Percentiles rank a stretch among this genome's conserved stretches.
phyloP scores from a whole-genome alignment of 2,329 filamentous ascomycete species.

The Pseudogymnoascus sp. region DNA sequence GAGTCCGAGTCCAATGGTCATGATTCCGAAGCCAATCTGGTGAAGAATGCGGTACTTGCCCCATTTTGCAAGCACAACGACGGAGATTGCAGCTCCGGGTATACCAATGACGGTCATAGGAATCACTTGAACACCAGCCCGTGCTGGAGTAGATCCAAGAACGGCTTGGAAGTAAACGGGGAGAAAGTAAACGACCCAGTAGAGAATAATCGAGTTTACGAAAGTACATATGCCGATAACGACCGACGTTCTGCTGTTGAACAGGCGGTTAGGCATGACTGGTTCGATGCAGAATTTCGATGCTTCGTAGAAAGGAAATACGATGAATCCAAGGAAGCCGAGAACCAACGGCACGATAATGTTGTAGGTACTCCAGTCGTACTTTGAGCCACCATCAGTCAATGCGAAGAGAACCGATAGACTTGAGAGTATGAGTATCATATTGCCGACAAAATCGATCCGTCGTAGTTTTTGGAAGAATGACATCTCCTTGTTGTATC shows the following conservation, averaged over 20 bases:
- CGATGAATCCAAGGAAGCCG: slow-evolving; percentile 33
- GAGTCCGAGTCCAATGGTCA: slow-evolving; percentile 28
- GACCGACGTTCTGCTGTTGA: slow-evolving; percentile 10
- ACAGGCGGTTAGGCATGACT: slow-evolving; percentile 11
- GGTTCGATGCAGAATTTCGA: slow-evolving; percentile 13
- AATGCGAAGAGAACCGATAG: slow-evolving; percentile 37
- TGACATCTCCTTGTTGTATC: slow-evolving; percentile 27
- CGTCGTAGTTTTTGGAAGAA: slow-evolving; percentile 31
- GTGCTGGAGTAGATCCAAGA: neutral
- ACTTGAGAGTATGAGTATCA: slow-evolving; percentile 34
- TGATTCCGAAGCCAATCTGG: slow-evolving; percentile 3
- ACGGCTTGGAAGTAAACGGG: slow-evolving; percentile 10
- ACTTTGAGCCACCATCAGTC: slow-evolving; percentile 36
- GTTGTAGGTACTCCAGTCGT: slow-evolving; percentile 35
- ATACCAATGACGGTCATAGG: neutral
- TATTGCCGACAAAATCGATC: slow-evolving; percentile 39
- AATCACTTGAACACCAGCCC: neutral
- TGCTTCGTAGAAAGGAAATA: slow-evolving; percentile 23
- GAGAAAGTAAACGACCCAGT: slow-evolving; percentile 25
- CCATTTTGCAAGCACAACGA: slow-evolving; percentile 1
- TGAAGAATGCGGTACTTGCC: neutral
- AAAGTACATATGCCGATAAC: slow-evolving; percentile 28
- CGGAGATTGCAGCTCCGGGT: neutral
- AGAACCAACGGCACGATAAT: slow-evolving; percentile 39
- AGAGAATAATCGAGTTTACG: slow-evolving; percentile 31